Evolutionary conservation across 371 early-diverging fungal species (phyloP), one percentile per base, ranked within the genome.

Genomic region (Parasitella parasitica): DNA sequence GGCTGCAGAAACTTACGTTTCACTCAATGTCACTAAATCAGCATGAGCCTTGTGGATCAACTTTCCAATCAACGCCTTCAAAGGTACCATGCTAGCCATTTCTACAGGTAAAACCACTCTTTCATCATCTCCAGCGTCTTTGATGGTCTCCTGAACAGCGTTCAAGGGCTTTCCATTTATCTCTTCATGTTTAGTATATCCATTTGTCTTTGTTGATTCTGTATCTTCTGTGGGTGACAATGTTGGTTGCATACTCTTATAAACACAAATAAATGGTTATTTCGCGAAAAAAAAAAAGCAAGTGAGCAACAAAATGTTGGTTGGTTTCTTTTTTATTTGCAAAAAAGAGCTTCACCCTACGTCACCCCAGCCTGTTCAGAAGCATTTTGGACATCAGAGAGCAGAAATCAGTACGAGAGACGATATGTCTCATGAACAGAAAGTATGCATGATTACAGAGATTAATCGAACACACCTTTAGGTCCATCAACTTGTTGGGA

Each of bases 81-180:
- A 58, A 6, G 85, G 75, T 11, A 87, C 80, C 87, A 87, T 85
- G 49, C 81, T 76, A 16, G 79, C 77, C 78, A 78, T 78, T 72
- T 81, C 82, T 2, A 70, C 73, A 11, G 78, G 82, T 36, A 81
- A 64, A 11, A 66, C 70, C 20, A 76, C 41, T 38, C 72, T 73
- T 46, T 72, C 72, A 20, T 72, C 72, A 20, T 61, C 43, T 37
- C 12, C 11, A 2, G 16, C 30, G 32, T 36, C 50, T 24, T 43
- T 51, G 16, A 22, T 32, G 43, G 52, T 50, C 32, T 22, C n/a
- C 15, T n/a, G 20, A 24, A 54, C 6, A 22, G 32, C 20, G 2
- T 57, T 30, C 30, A 51, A 43, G 20, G 43, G 43, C 43, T 43
- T 39, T 32, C 46, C 63, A 49, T 63, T 56, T 46, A 49, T 63